phyloP scores from a whole-genome alignment of 805 yeast species.

The Starmera pachycereana region DNA sequence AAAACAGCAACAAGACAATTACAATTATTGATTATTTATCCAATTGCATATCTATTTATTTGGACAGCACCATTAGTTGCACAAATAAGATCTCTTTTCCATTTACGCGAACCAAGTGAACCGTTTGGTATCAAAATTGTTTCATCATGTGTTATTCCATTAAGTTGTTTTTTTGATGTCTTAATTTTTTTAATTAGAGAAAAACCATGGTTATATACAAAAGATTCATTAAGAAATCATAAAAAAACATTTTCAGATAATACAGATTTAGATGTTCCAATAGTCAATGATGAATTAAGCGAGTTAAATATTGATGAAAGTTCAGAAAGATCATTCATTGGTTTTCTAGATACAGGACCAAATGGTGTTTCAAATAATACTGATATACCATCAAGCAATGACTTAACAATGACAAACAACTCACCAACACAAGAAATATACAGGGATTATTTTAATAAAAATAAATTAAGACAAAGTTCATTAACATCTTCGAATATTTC shows the following conservation, averaged over 20 bases:
- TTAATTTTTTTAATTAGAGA: conserved; percentile 68
- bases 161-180: conserved; percentile 69
- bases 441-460: conserved; percentile 8
- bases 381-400: too few relatives aligned
- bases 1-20: conserved; percentile 10
- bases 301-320: too few relatives aligned
- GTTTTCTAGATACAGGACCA: too few relatives aligned
- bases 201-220: conserved; percentile 47
- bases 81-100: conserved; percentile 7
- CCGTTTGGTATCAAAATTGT: conserved; percentile 6
- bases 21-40: conserved; percentile 14
- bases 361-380: too few relatives aligned
- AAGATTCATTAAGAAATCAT: too few relatives aligned
- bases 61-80: conserved; percentile 12
- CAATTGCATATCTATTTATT: conserved; percentile 12
- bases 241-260: too few relatives aligned
- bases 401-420: too few relatives aligned
- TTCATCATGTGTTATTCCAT: conserved; percentile 67
- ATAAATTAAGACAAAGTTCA: neutral
- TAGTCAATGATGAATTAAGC: too few relatives aligned
- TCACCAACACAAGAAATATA: too few relatives aligned
- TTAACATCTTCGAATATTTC: neutral
- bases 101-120: neutral
- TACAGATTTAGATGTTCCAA: too few relatives aligned
- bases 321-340: too few relatives aligned